Percentiles rank a stretch among this genome's conserved stretches.
phyloP scores from a whole-genome alignment of 169 alveolate genomes.

The Neospora caninum region DNA sequence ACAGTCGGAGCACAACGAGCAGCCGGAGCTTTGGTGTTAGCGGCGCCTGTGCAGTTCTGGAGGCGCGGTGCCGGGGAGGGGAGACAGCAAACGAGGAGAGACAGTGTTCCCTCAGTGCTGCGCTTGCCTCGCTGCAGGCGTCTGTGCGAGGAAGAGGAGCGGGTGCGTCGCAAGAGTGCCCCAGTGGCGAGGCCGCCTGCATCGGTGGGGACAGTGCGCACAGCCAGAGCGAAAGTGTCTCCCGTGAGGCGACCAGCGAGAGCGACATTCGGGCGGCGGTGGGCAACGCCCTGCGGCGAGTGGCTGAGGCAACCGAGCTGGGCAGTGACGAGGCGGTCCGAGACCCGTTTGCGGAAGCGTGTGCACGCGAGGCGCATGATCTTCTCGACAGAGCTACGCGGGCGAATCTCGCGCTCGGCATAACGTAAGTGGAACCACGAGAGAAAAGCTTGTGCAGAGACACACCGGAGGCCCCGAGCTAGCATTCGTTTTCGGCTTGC shows the following conservation, averaged over 20 bases:
- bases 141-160: neutral
- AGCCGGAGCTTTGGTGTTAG: neutral
- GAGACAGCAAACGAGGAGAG: too few relatives aligned
- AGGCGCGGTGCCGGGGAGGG: too few relatives aligned
- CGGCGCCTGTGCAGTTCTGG: neutral
- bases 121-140: neutral
- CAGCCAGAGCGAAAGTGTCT: too few relatives aligned
- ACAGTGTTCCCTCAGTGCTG: neutral
- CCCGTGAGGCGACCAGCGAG: too few relatives aligned
- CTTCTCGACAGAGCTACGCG: neutral
- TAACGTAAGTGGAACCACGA: neutral
- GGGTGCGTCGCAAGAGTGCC: too few relatives aligned
- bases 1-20: neutral
- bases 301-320: neutral
- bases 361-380: neutral
- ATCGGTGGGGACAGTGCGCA: too few relatives aligned
- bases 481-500: too few relatives aligned
- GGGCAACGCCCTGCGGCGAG: neutral
- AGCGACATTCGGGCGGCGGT: neutral
- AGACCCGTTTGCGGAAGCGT: neutral
- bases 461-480: too few relatives aligned
- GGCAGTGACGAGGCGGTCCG: neutral
- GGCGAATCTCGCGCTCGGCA: neutral
- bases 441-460: too few relatives aligned
- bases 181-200: too few relatives aligned